A percentile compares a stretch with the other conserved stretches of the same genome.
Evolutionary conservation across 108 stramenopile genomes (phyloP).

Genomic region (Discostella stelligeroides): DNA sequence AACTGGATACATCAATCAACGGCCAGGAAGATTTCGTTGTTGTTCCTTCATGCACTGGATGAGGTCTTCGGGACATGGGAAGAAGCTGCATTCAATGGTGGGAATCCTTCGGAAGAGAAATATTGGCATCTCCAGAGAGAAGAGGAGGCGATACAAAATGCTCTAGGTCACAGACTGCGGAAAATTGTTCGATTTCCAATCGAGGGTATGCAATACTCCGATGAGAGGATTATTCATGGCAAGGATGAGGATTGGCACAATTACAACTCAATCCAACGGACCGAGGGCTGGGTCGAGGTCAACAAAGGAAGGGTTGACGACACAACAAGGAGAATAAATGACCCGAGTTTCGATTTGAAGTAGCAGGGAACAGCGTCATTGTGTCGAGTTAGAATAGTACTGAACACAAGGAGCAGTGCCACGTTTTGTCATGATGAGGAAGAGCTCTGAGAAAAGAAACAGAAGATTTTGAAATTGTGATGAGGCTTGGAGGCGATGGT

Average conservation of each 20-base stretch:
- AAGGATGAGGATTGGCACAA: conserved; percentile 13
- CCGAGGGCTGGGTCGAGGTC: conserved; percentile 37
- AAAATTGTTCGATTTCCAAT: conserved; percentile 7
- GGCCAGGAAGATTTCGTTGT: conserved; percentile 48
- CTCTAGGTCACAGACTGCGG: conserved; percentile 33
- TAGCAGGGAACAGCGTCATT: conserved; percentile 49
- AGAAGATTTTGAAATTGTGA: conserved; percentile 44
- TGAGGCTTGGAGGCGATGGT: conserved; percentile 32
- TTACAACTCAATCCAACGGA: conserved; percentile 21
- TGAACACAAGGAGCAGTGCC: conserved; percentile 18
- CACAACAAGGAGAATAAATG: conserved; percentile 6
- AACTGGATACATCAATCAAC: conserved; percentile 42
- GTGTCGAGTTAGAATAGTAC: conserved; percentile 18
- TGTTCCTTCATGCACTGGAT: conserved; percentile 56
- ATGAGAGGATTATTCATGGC: conserved; percentile 57
- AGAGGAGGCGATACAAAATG: conserved; percentile 39
- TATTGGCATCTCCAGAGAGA: conserved; percentile 51
- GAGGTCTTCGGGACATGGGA: conserved; percentile 52
- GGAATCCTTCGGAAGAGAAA: conserved; percentile 43
- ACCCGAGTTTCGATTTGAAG: conserved; percentile 38
- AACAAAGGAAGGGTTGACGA: conserved; percentile 31
- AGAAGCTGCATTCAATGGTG: conserved; percentile 29
- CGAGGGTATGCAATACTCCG: conserved; percentile 26
- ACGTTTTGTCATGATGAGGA: conserved; percentile 25
- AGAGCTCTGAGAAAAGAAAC: conserved; percentile 27